Evolutionary conservation across 306 rosid genomes (phyloP).

Genomic region (Castanea crenata): DNA sequence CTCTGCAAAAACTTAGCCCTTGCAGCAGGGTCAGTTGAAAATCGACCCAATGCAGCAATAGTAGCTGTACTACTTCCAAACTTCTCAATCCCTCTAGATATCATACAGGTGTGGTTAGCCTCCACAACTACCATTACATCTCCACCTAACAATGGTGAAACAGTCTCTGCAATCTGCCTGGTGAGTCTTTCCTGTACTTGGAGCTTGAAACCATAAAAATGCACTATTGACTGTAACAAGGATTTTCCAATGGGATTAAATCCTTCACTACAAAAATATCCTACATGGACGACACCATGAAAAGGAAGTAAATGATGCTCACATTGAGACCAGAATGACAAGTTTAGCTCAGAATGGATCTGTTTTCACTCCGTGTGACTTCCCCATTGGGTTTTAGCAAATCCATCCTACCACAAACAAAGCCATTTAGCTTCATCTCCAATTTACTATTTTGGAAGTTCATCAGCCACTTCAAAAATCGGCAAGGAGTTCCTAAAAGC

Average conservation of each 20-base stretch:
- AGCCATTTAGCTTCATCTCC: slow-evolving; percentile 68
- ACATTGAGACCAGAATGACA: slow-evolving; percentile 89
- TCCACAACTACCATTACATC: slow-evolving; percentile 89
- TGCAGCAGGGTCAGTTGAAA: slow-evolving; percentile 49
- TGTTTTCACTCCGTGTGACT: slow-evolving; percentile 30
- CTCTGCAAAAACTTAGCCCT: slow-evolving; percentile 76
- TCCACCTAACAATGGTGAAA: slow-evolving; percentile 67
- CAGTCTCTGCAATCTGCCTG: slow-evolving; percentile 88
- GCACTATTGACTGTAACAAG: slow-evolving; percentile 67
- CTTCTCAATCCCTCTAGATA: slow-evolving; percentile 92
- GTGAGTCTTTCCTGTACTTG: slow-evolving; percentile 99
- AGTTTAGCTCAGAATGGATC: slow-evolving; percentile 52
- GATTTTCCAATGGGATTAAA: slow-evolving; percentile 56
- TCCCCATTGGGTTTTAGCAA: slow-evolving; percentile 26
- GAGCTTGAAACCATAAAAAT: slow-evolving; percentile 89
- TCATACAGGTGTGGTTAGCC: slow-evolving; percentile 96
- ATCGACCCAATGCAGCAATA: slow-evolving; percentile 71
- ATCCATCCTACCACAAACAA: slow-evolving; percentile 36
- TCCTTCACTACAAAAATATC: slow-evolving; percentile 50
- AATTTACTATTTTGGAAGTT: slow-evolving; percentile 60
- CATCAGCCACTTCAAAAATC: slow-evolving; percentile 81
- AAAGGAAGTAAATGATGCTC: slow-evolving; percentile 98
- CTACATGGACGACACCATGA: slow-evolving; percentile 86
- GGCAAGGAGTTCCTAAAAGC: slow-evolving; percentile 75
- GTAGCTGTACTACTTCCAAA: slow-evolving; percentile 91